Evolutionary conservation across 306 rosid species (phyloP).

Genomic region (Albizia julibrissin): DNA sequence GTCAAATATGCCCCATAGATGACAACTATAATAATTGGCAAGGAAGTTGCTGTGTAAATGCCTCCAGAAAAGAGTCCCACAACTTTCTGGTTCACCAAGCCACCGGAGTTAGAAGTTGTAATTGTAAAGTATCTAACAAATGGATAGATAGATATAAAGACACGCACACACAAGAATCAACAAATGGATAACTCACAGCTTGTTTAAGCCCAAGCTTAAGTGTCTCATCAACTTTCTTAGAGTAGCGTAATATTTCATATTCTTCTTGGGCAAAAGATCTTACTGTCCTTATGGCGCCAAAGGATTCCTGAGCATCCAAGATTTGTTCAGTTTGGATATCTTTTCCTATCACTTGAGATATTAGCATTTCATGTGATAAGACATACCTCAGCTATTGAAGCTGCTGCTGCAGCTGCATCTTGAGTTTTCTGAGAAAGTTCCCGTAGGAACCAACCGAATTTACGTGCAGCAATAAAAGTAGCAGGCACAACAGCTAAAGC

Average conservation of each 20-base stretch:
- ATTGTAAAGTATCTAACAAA: conserved; percentile 5
- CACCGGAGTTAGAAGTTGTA: conserved; percentile 20
- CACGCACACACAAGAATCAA: conserved; percentile 5
- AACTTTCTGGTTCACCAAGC: conserved; percentile 56
- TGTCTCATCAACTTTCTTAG: conserved; percentile 76
- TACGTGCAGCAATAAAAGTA: conserved; percentile 66
- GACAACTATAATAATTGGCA: conserved; percentile 67
- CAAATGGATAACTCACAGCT: conserved; percentile 61
- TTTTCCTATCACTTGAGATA: not conserved
- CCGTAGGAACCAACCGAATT: conserved; percentile 77
- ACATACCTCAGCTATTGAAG: conserved; percentile 81
- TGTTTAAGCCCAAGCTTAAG: conserved; percentile 70
- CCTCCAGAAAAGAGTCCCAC: conserved; percentile 79
- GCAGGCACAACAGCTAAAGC: conserved; percentile 75
- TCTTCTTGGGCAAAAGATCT: conserved; percentile 81
- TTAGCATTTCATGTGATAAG: conserved; percentile 10
- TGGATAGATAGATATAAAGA: not conserved
- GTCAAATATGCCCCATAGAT: conserved; percentile 83
- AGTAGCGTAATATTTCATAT: conserved; percentile 66
- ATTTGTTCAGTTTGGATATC: conserved; percentile 19
- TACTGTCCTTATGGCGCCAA: conserved; percentile 83
- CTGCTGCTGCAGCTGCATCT: conserved; percentile 82
- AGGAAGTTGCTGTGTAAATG: conserved; percentile 66
- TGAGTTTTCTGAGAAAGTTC: conserved; percentile 84
- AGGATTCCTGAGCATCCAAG: conserved; percentile 60